Conservation (phyloP, 2,329 filamentous ascomycete genomes). For the Exophiala alcalophila region DNA sequence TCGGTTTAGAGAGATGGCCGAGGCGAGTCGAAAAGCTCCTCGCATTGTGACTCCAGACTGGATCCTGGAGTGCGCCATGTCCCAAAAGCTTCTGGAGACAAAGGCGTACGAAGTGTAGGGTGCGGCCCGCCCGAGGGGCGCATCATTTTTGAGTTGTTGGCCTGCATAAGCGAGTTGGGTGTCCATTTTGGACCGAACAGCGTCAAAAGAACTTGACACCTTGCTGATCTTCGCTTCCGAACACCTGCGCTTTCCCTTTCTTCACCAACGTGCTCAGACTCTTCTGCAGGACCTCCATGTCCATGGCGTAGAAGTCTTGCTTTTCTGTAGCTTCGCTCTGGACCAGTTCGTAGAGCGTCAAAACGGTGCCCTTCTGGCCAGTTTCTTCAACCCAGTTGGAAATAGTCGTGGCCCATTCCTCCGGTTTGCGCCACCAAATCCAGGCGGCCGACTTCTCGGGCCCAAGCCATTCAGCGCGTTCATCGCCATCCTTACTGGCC, state of each 20-base stretch:
- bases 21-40: constrained; percentile 73
- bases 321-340: constrained; percentile 72
- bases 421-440: constrained; percentile 68
- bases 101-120: constrained; percentile 53
- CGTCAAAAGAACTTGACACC: constrained; percentile 94
- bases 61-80: constrained; percentile 86
- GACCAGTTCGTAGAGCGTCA: constrained; percentile 88
- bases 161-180: neutral
- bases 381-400: constrained; percentile 82
- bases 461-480: constrained; percentile 59
- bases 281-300: constrained; percentile 74
- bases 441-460: constrained; percentile 29
- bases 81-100: constrained; percentile 71
- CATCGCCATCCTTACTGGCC: constrained; percentile 50
- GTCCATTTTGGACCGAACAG: neutral
- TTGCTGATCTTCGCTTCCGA: constrained; percentile 80
- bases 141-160: neutral
- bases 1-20: constrained; percentile 75
- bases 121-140: neutral
- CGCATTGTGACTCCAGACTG: constrained; percentile 82
- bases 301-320: constrained; percentile 85
- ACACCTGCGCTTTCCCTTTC: constrained; percentile 87
- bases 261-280: constrained; percentile 80
- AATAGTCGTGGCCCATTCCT: constrained; percentile 83
- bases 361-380: constrained; percentile 79